A percentile compares a stretch with the other conserved stretches of the same genome.
These are phyloP conservation scores for Fraxinus sp. DNA, from an alignment of 305 asterid species.

Conservation along the genomic window DNA sequence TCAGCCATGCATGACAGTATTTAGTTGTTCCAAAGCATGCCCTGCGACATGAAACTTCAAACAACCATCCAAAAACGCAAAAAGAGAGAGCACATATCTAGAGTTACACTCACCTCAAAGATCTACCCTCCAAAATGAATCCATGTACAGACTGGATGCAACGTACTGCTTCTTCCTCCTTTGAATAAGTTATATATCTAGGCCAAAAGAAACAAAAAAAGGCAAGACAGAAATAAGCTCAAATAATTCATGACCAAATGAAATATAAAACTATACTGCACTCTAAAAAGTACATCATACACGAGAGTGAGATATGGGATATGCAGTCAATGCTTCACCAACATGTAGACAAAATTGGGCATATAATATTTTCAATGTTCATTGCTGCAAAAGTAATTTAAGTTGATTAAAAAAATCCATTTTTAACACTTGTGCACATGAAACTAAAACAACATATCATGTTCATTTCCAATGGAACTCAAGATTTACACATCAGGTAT, in stretches of 20 bases:
- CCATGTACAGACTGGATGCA: conserved; percentile 96
- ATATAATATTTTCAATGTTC: background rate
- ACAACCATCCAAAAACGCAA: conserved; percentile 21
- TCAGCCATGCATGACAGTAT: conserved; percentile 99
- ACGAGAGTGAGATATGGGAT: background rate
- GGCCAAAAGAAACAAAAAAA: conserved; percentile 21
- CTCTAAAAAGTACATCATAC: background rate
- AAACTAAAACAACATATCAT: background rate
- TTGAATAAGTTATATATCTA: conserved; percentile 91
- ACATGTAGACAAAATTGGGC: background rate
- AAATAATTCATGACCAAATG: background rate
- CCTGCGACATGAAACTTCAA: conserved; percentile 53
- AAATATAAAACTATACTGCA: background rate
- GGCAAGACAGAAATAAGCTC: conserved; percentile 15
- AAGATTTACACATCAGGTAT: background rate
- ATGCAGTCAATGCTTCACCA: background rate
- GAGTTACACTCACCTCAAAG: conserved; percentile 58
- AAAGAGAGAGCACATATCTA: conserved; percentile 1
- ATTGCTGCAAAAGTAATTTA: background rate
- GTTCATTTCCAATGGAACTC: conserved; percentile 3
- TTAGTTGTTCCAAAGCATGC: conserved; percentile 99
- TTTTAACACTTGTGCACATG: background rate
- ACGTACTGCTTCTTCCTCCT: conserved; percentile 93
- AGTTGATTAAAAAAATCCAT: background rate
- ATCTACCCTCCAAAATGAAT: conserved; percentile 73